These are phyloP conservation scores for Fraxinus velutina DNA, from an alignment of 305 asterid genomes.

Conservation along the genomic window DNA sequence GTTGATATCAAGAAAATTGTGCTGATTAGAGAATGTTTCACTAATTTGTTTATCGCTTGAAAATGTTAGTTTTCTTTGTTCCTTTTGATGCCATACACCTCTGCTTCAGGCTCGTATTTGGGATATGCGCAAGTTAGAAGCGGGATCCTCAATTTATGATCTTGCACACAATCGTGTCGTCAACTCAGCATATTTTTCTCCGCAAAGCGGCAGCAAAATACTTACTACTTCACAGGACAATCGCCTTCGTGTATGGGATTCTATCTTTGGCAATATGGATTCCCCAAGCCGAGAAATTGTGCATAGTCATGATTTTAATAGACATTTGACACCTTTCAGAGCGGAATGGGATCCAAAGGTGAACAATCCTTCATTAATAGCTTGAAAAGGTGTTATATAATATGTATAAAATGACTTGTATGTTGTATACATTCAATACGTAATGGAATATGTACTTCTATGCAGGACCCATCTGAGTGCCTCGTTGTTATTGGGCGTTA, in stretches of 20 bases:
- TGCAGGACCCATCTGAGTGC: constrained; percentile 85
- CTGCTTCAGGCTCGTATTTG: constrained; percentile 83
- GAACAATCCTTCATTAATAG: constrained; percentile 4
- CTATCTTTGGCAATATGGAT: constrained; percentile 73
- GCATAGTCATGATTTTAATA: constrained; percentile 92
- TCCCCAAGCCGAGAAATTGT: constrained; percentile 93
- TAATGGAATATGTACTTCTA: constrained; percentile 10
- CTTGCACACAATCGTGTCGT: constrained; percentile 89
- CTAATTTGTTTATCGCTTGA: background rate
- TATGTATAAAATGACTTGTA: background rate
- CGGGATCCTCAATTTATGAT: constrained; percentile 65
- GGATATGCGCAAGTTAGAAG: constrained; percentile 79
- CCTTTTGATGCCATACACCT: background rate
- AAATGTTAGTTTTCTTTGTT: background rate
- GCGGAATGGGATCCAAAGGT: constrained; percentile 99
- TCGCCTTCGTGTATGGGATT: constrained; percentile 71
- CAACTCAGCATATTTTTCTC: constrained; percentile 94
- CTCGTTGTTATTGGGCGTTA: constrained; percentile 89
- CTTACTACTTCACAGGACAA: constrained; percentile 93
- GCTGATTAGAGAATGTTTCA: background rate
- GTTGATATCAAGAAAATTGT: background rate
- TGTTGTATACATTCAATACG: constrained; percentile 5
- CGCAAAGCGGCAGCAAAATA: constrained; percentile 85
- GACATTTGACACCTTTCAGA: constrained; percentile 87
- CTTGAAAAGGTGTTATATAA: background rate